Base-by-base conservation (phyloP, 192 early-diverging fungal genomes). In the Coemansia sp. region DNA sequence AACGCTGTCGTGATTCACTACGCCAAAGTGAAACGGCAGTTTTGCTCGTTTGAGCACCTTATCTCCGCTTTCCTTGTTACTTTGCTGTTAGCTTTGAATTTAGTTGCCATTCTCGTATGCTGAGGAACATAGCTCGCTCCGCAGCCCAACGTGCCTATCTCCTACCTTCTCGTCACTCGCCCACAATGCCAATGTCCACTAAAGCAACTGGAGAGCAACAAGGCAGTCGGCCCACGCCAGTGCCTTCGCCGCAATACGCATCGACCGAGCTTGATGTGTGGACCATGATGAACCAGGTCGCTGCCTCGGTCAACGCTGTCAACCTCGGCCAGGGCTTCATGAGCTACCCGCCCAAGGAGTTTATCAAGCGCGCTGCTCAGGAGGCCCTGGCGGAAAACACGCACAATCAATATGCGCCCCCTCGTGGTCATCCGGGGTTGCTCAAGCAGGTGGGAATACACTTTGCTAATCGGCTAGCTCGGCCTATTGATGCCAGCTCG, bases 311-410 rank as follows among this genome's bases (percentile, higher is more conserved):
- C 59, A 85, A 88, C 37, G 94, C 95, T 6, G 92, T 95, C 69
- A 96, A 98, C 80, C 85, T 96, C 14, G 96, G 96, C 2, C 96
- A 97, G 76, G 93, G 87, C 1, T 92, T 85, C 53, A 90, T 91
- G 90, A 88, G 93, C 74, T 98, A 95, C 71, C 88, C 90, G 14
- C 93, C 96, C 14, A 87, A 90, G 31, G 85, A 90, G 51, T 94
- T 98, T 85, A 89, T 98, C 42, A 86, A 84, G 58, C 81, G 89
- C 26, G 91, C 92, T 45, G 93, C 92, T 2, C 86, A 79, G 9
- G 68, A 87, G 13, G 90, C 91, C n/a, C 74, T 95, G 55, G 58
- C 63, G 11, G 69, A 82, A 33, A 71, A 85, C 43, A 82, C 90
- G 24, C 70, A 85, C 73, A 92, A 95, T 81, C 96, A 98, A 77